A percentile compares a stretch with the other conserved stretches of the same genome.
Evolutionary conservation across 2,329 filamentous ascomycete species (phyloP).

Genomic region (Simplicillium sp.): DNA sequence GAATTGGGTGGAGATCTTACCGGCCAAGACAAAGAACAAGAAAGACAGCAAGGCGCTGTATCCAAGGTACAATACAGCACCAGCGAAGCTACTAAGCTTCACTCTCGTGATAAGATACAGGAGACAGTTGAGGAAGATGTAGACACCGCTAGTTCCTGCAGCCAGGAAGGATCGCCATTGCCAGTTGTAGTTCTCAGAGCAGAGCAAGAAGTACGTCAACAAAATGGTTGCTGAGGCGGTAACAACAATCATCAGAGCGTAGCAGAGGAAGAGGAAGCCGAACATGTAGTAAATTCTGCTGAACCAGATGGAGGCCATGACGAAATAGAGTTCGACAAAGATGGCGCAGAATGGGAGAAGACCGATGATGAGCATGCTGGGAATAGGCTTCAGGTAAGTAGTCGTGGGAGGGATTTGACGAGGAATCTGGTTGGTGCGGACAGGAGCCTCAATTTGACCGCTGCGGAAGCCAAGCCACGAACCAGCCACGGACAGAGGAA

Average conservation of each 20-base stretch:
- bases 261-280: conserved; percentile 95
- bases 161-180: conserved; percentile 94
- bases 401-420: conserved; percentile 83
- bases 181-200: conserved; percentile 97
- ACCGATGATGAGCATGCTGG: conserved; percentile 85
- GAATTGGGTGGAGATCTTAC: conserved; percentile 42
- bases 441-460: conserved; percentile 62
- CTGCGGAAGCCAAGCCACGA: conserved; percentile 90
- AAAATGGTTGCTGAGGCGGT: conserved; percentile 86
- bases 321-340: conserved; percentile 97
- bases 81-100: conserved; percentile 73
- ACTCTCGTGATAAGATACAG: conserved; percentile 87
- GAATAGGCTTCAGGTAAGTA: conserved; percentile 76
- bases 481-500: conserved; percentile 80
- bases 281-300: conserved; percentile 99
- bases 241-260: conserved; percentile 93
- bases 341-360: conserved; percentile 93
- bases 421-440: conserved; percentile 95
- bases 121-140: conserved; percentile 86
- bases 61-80: conserved; percentile 83
- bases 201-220: conserved; percentile 93
- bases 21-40: conserved; percentile 86
- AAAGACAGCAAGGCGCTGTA: conserved; percentile 87
- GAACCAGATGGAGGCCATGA: conserved; percentile 99
- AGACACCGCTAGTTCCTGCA: conserved; percentile 80